A percentile compares a stretch with the other conserved stretches of the same genome.
phyloP scores from a whole-genome alignment of 2,329 filamentous ascomycete genomes.

The Ophiocordyceps unilateralis region DNA sequence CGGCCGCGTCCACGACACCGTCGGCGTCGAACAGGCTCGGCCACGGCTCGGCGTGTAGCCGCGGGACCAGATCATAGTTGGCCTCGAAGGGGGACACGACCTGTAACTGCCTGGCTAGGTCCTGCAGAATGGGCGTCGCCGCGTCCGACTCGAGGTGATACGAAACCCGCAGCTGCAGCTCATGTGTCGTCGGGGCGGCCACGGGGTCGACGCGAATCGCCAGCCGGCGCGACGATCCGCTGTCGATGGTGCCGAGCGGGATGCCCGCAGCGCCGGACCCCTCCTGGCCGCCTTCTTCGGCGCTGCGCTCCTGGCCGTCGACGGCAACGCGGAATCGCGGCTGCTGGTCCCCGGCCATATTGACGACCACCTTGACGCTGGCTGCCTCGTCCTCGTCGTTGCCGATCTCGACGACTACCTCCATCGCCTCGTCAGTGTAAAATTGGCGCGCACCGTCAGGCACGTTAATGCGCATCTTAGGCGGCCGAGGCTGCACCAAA shows the following conservation, averaged over 20 bases:
- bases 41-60: constrained; percentile 64
- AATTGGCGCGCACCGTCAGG: constrained; percentile 50
- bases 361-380: constrained; percentile 50
- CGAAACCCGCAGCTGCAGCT: constrained; percentile 52
- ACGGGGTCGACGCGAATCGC: constrained; percentile 33
- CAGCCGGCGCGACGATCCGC: constrained; percentile 23
- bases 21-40: constrained; percentile 66
- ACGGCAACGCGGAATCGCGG: constrained; percentile 27
- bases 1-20: constrained; percentile 18
- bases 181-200: constrained; percentile 36
- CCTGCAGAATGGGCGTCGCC: constrained; percentile 66
- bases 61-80: constrained; percentile 72
- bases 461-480: constrained; percentile 67
- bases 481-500: constrained; percentile 71
- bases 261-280: constrained; percentile 26
- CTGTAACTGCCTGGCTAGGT: constrained; percentile 47
- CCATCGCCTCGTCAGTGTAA: constrained; percentile 68
- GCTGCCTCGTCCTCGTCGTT: constrained; percentile 77
- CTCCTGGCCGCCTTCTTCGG: constrained; percentile 17
- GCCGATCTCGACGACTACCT: constrained; percentile 48
- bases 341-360: constrained; percentile 41
- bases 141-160: constrained; percentile 70
- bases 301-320: constrained; percentile 15
- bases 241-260: constrained; percentile 28
- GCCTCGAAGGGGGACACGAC: constrained; percentile 79